Base-by-base conservation (phyloP, 106 monocot genomes). In the Vanilla planifolia region DNA sequence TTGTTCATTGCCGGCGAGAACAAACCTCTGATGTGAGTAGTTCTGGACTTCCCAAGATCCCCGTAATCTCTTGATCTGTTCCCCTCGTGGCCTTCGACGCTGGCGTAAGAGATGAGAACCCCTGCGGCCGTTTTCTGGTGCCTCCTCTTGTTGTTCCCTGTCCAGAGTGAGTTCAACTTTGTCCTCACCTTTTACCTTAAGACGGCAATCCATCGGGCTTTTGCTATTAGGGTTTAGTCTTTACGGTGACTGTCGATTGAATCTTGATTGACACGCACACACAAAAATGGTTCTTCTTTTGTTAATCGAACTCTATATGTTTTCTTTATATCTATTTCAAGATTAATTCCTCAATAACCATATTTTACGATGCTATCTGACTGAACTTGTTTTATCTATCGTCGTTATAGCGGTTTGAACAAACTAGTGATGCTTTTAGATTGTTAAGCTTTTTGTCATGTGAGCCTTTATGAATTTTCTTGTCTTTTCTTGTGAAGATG, bases 81-180 rank as follows among this genome's bases (percentile, higher is more conserved):
- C 21, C 35, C 28, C 57, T 20, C 29, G 53, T 55, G 29, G 13
- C n/a, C 30, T 27, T 14, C 32, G 30, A 4, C 29, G 30, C 53
- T 17, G 14, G 32, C 32, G 30, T 16, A 30, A n/a, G 14, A 28
- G 57, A 57, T 33, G 57, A 34, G 7, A 6, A 33, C 9, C 15
- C 3, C 5, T 8, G 21, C 34, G 2, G 3, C 57, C 20, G 34
- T 33, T 36, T 35, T 57, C 19, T 14, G 35, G 20, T 57, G 33
- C n/a, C 57, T 57, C 35, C 35, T 57, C 20, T 57, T 57, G 2
- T 1, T 57, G 1, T 16, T 36, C 57, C 5, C 35, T 14, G 33
- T 21, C 20, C 57, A 20, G 33, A 21, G 57, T 57, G 35, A 57
- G n/a, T 53, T 14, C 53, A 28, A 53, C 6, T 29, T 53, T 30